Evolutionary conservation across 108 stramenopile genomes (phyloP).

Genomic region (Chaetoceros tenuissimus): DNA sequence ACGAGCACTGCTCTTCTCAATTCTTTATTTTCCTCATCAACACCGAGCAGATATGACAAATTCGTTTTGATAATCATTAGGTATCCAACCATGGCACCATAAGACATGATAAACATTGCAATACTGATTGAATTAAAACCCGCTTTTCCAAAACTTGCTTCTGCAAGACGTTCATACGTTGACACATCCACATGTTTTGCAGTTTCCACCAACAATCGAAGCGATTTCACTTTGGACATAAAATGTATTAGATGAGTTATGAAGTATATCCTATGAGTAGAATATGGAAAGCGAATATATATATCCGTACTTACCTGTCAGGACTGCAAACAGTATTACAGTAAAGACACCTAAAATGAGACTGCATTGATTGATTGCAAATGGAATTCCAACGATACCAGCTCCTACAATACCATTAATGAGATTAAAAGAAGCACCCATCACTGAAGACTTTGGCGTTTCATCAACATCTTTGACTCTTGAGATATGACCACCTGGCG

Average conservation of each 20-base stretch:
- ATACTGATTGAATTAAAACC: constrained; percentile 24
- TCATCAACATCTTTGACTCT: background rate
- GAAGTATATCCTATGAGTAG: too few species aligned
- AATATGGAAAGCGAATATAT: too few species aligned
- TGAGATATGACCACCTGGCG: background rate
- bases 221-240: constrained; percentile 9
- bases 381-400: constrained; percentile 48
- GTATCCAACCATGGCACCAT: constrained; percentile 30
- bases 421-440: constrained; percentile 30
- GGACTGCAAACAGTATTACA: constrained; percentile 15
- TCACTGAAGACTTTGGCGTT: constrained; percentile 17
- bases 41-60: constrained; percentile 19
- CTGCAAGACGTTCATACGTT: constrained; percentile 27
- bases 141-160: constrained; percentile 19
- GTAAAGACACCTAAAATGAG: constrained; percentile 28
- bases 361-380: constrained; percentile 36
- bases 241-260: too few species aligned
- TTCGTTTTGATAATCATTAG: constrained; percentile 29
- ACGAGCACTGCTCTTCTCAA: constrained; percentile 20
- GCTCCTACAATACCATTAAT: constrained; percentile 43
- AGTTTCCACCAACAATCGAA: constrained; percentile 21
- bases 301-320: constrained; percentile 1
- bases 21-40: constrained; percentile 7
- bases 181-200: constrained; percentile 37
- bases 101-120: constrained; percentile 23